Conservation (phyloP, 192 early-diverging fungal genomes). For the Backusella mclennaniae region DNA sequence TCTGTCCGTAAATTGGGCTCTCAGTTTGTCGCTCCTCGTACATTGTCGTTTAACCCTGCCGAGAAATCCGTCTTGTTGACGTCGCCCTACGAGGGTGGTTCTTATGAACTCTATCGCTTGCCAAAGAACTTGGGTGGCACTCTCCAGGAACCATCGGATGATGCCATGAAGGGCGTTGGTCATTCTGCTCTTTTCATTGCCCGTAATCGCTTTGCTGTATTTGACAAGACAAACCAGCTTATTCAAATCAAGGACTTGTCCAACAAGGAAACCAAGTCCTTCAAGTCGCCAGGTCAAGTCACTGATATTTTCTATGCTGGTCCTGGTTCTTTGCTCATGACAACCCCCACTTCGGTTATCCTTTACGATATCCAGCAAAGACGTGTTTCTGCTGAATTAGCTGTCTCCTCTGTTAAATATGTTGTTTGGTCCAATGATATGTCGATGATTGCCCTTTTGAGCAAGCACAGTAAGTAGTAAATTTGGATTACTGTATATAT, state of each 20-base stretch:
- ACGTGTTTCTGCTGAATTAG: slow-evolving; percentile 73
- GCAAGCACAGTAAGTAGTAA: slow-evolving; percentile 83
- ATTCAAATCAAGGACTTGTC: slow-evolving; percentile 86
- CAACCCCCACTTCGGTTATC: slow-evolving; percentile 84
- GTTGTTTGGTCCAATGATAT: slow-evolving; percentile 92
- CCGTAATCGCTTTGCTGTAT: slow-evolving; percentile 96
- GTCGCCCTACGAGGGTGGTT: slow-evolving; percentile 82
- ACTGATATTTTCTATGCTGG: slow-evolving; percentile 91
- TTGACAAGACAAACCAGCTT: slow-evolving; percentile 82
- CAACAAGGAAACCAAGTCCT: slow-evolving; percentile 87
- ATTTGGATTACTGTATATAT: too few species aligned
- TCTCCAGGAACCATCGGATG: slow-evolving; percentile 53
- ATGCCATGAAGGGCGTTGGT: slow-evolving; percentile 80
- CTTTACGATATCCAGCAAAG: slow-evolving; percentile 90
- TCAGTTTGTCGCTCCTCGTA: slow-evolving; percentile 72
- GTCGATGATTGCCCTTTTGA: slow-evolving; percentile 83
- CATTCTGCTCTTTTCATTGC: slow-evolving; percentile 89
- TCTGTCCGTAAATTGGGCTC: slow-evolving; percentile 74
- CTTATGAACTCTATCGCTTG: slow-evolving; percentile 86
- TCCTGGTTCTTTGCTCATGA: slow-evolving; percentile 78
- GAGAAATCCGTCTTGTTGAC: slow-evolving; percentile 89
- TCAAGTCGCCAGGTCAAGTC: slow-evolving; percentile 75
- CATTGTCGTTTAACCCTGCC: slow-evolving; percentile 93
- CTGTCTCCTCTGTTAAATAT: slow-evolving; percentile 87
- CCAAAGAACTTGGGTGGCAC: slow-evolving; percentile 72